Evolutionary conservation across 768 basidiomycete species (phyloP), one percentile per base, ranked within the genome.

Genomic region (Auricularia sp.): DNA sequence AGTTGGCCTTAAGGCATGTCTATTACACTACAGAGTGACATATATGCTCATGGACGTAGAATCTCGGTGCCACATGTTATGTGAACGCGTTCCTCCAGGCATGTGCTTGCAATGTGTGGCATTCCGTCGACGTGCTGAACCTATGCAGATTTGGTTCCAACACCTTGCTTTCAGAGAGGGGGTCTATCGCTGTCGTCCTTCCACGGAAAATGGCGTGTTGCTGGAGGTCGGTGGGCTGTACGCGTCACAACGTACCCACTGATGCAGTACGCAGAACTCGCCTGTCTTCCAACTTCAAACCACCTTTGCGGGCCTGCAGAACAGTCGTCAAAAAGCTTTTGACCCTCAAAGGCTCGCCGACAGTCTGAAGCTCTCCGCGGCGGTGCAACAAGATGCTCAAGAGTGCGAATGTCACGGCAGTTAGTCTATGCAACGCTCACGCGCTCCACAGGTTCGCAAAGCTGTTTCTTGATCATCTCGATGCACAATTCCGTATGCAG

Each of bases 61-160:
- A 98, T 73, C 83, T 98, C 21, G 96, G 96, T 3, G 95, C 95
- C 18, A 98, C 96, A 3, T 98, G 96, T 72, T 98, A 98, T 69
- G 94, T 92, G 66, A 97, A 97, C 73, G 93, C 93, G 21, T 97
- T 90, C 67, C 80, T 98, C 56, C 95, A 98, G 77, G 92, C 88
- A 53, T 35, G 60, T 33, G 8, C 61, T 29, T 61, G 43, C 39
- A 35, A 47, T 43, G 33, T 33, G 36, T 36, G 36, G 56, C 58
- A n/a, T 59, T 29, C 36, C 33, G 3, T 18, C 39, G 56, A 6
- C 60, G 33, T n/a, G 16, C 18, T 11, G 6, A 18, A 61, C 59
- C 60, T n/a, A 65, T 61, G 61, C 64, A 95, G 91, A 89, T 96
- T 12, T 98, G 96, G 96, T 97, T 85, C 74, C 87, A 93, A 67